Evolutionary conservation across 148 eudicot species (phyloP).

Genomic region (Rhododendron ferrugineum): DNA sequence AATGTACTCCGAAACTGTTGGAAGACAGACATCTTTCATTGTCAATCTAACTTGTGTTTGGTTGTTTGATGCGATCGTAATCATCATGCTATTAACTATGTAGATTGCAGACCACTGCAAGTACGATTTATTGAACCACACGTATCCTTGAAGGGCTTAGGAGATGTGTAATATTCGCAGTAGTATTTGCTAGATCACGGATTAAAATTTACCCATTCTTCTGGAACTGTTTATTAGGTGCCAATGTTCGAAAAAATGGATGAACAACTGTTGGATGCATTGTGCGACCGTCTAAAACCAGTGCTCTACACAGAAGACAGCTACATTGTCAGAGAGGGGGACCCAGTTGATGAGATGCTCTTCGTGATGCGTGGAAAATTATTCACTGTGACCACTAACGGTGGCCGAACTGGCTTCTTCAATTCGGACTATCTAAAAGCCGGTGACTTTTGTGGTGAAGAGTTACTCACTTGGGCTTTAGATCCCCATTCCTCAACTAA

Average conservation of each 20-base stretch:
- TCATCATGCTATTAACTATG: neutral
- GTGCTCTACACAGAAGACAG: slow-evolving; percentile 74
- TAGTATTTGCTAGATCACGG: neutral
- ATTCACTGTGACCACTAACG: slow-evolving; percentile 71
- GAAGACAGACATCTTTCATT: neutral
- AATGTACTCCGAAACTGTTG: neutral
- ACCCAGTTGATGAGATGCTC: slow-evolving; percentile 87
- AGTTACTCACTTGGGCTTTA: slow-evolving; percentile 42
- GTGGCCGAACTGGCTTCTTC: slow-evolving; percentile 87
- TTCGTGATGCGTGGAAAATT: slow-evolving; percentile 80
- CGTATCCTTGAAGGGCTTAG: neutral
- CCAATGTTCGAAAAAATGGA: slow-evolving; percentile 94
- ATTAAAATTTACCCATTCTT: neutral
- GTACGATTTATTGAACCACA: neutral
- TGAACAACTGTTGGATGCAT: slow-evolving; percentile 75
- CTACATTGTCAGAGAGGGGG: slow-evolving; percentile 74
- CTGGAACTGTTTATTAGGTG: slow-evolving; percentile 38
- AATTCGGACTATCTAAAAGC: slow-evolving; percentile 58
- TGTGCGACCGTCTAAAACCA: slow-evolving; percentile 87
- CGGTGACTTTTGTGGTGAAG: slow-evolving; percentile 41
- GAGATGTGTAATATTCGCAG: neutral
- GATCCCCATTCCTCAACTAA: slow-evolving; percentile 31
- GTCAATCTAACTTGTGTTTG: neutral
- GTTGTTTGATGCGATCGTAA: neutral
- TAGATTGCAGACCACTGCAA: neutral